Percentiles rank a stretch among this genome's conserved stretches.
Conservation (phyloP, 768 basidiomycete species). For the Pholiota molesta region DNA sequence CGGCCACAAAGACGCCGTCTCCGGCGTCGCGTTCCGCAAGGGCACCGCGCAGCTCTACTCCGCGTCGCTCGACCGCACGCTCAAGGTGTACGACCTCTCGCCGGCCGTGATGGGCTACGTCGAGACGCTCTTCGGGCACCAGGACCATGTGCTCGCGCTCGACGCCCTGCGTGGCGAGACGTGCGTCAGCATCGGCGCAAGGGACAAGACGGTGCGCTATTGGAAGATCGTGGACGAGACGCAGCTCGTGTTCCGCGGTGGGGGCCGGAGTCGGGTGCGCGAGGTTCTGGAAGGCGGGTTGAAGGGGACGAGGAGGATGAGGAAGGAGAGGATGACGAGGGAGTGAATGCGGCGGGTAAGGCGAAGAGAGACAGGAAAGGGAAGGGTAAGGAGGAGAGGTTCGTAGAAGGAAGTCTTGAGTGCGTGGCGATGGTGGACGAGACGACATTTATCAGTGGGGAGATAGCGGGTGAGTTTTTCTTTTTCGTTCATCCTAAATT, state of each 20-base stretch:
- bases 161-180: constrained; percentile 84
- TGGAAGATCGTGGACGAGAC: constrained; percentile 98
- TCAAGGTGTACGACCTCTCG: constrained; percentile 81
- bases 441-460: constrained; percentile 92
- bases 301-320: constrained; percentile 61
- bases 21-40: constrained; percentile 73
- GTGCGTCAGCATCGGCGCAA: constrained; percentile 84
- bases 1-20: constrained; percentile 50
- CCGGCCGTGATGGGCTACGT: constrained; percentile 86
- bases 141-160: constrained; percentile 79
- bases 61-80: constrained; percentile 82
- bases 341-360: constrained; percentile 27
- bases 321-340: constrained; percentile 37
- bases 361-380: constrained; percentile 34
- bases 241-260: constrained; percentile 95
- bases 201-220: constrained; percentile 90
- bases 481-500: background rate
- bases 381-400: constrained; percentile 44
- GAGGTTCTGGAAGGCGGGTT: constrained; percentile 82
- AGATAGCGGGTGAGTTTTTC: constrained; percentile 85
- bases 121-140: constrained; percentile 97
- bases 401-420: constrained; percentile 90
- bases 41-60: constrained; percentile 75
- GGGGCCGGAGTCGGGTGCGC: constrained; percentile 79
- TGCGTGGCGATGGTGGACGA: constrained; percentile 96